phyloP scores from a whole-genome alignment of 1,139 yeast species.

The Geotrichum bryndzae region DNA sequence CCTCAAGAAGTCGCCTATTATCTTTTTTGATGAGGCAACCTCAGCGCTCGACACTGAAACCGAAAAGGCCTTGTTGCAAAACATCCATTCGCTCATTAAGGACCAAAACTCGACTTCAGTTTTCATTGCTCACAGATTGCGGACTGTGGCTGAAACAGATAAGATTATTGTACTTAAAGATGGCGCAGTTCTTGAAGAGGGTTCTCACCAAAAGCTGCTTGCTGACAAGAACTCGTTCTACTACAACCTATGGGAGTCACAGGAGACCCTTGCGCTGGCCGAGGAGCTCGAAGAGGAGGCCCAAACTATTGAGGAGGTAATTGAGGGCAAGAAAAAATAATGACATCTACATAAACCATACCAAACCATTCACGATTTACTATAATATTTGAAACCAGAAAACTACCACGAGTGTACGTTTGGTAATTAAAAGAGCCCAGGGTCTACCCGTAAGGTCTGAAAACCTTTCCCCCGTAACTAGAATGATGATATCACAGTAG shows the following conservation, averaged over 20 bases:
- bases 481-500: too few species aligned
- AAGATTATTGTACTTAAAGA: constrained; percentile 79
- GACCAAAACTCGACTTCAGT: constrained; percentile 65
- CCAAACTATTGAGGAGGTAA: neutral
- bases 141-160: constrained; percentile 93
- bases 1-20: constrained; percentile 77
- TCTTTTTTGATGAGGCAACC: constrained; percentile 96
- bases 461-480: too few species aligned
- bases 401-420: too few species aligned
- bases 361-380: neutral
- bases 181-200: constrained; percentile 83
- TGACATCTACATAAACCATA: neutral
- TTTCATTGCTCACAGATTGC: constrained; percentile 85
- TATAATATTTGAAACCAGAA: too few species aligned
- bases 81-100: constrained; percentile 58
- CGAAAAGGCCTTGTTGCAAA: constrained; percentile 72
- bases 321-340: neutral
- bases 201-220: constrained; percentile 64
- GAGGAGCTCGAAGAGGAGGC: neutral
- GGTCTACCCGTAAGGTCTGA: too few species aligned
- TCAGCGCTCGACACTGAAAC: constrained; percentile 96
- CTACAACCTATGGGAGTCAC: constrained; percentile 81
- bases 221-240: constrained; percentile 54
- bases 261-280: constrained; percentile 44
- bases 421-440: too few species aligned